Evolutionary conservation across 73 alveolate species (phyloP).

Genomic region (Tetrahymena malaccensis): DNA sequence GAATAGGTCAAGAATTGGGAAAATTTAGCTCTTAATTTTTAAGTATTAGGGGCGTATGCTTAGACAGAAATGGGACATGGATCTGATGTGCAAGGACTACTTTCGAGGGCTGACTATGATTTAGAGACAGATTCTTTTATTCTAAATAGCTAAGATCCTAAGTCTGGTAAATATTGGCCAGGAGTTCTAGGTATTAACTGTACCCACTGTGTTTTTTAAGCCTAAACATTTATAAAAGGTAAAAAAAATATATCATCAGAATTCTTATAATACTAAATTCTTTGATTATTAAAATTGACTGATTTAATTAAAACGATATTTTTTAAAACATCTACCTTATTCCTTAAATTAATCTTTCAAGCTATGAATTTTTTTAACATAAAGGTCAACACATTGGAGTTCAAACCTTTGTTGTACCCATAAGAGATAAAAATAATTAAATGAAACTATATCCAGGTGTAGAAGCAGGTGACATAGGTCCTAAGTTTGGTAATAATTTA

Average conservation of each 20-base stretch:
- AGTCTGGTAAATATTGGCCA: constrained; percentile 52
- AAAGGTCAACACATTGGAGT: constrained; percentile 38
- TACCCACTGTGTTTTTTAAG: constrained; percentile 55
- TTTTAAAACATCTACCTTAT: background rate
- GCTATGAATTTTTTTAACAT: background rate
- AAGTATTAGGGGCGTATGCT: constrained; percentile 46
- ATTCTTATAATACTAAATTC: background rate
- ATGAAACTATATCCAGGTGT: constrained; percentile 27
- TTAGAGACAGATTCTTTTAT: constrained; percentile 30
- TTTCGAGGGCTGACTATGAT: constrained; percentile 42
- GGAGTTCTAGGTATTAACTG: constrained; percentile 53
- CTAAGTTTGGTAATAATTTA: constrained; percentile 5
- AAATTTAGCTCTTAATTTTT: background rate
- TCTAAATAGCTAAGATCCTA: constrained; percentile 37
- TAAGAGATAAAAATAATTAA: constrained; percentile 39
- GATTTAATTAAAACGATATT: background rate
- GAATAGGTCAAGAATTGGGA: constrained; percentile 43
- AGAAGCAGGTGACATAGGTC: constrained; percentile 52
- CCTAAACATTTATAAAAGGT: constrained; percentile 30
- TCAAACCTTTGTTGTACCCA: constrained; percentile 47
- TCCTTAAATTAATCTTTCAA: background rate
- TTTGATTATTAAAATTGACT: background rate
- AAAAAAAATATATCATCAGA: background rate
- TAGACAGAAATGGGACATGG: constrained; percentile 65
- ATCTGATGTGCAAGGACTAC: constrained; percentile 44